Conservation (phyloP, 2,329 filamentous ascomycete genomes). For the Cladosporium sp. region DNA sequence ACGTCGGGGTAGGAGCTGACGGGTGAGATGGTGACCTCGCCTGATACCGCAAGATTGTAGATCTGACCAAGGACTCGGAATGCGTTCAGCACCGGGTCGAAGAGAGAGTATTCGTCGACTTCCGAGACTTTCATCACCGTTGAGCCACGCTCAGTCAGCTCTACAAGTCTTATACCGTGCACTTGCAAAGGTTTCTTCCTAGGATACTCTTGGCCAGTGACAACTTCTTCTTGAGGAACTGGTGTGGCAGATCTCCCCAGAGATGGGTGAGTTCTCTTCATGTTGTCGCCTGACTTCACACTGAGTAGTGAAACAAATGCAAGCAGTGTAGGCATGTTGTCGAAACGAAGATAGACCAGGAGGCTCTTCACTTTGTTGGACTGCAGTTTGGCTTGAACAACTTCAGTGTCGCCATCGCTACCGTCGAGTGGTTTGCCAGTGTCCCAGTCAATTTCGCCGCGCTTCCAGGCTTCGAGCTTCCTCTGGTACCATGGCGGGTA, state of each 20-base stretch:
- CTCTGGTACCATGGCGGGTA: constrained; percentile 76
- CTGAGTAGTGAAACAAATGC: constrained; percentile 77
- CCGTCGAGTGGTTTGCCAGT: constrained; percentile 49
- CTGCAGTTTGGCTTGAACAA: constrained; percentile 47
- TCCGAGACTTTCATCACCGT: constrained; percentile 93
- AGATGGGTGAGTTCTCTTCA: constrained; percentile 36
- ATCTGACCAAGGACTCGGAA: constrained; percentile 86
- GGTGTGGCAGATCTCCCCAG: constrained; percentile 15
- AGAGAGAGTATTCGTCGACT: constrained; percentile 60
- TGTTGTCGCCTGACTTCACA: constrained; percentile 42
- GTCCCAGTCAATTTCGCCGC: constrained; percentile 89
- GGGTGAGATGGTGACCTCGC: constrained; percentile 74
- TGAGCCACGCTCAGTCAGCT: constrained; percentile 87
- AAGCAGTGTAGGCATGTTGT: constrained; percentile 77
- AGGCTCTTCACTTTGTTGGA: constrained; percentile 57
- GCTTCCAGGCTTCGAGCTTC: constrained; percentile 70
- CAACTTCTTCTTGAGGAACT: constrained; percentile 11
- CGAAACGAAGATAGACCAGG: constrained; percentile 76
- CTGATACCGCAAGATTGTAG: constrained; percentile 76
- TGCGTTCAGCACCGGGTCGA: constrained; percentile 82
- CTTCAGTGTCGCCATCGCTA: constrained; percentile 31
- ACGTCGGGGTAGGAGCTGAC: constrained; percentile 75
- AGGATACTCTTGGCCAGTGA: background rate
- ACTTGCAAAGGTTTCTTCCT: constrained; percentile 58
- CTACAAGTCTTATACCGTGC: constrained; percentile 79